These are phyloP conservation scores for Fusarium poae DNA, from an alignment of 2,329 filamentous ascomycete genomes.

Conservation along the genomic window DNA sequence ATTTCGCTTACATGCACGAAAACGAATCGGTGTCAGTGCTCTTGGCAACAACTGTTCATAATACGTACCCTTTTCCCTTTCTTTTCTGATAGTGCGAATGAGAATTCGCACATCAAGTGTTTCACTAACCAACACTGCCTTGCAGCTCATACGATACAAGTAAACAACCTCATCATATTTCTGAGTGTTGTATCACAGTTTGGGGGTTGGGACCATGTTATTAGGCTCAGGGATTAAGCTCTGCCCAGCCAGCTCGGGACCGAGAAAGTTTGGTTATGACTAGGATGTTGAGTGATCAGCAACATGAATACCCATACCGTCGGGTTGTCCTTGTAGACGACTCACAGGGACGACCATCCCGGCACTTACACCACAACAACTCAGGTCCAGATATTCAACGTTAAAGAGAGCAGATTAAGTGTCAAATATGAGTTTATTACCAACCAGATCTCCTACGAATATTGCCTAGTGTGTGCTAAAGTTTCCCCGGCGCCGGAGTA, in stretches of 20 bases:
- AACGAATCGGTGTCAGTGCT: neutral
- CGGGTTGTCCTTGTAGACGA: neutral
- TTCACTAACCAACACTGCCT: slow-evolving; percentile 30
- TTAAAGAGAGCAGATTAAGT: neutral
- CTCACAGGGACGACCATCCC: neutral
- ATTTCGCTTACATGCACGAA: slow-evolving; percentile 9
- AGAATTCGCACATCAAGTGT: slow-evolving; percentile 15
- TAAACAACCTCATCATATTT: slow-evolving; percentile 7
- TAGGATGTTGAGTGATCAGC: slow-evolving; percentile 5
- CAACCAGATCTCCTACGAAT: neutral
- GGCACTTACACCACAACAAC: neutral
- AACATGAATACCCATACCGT: neutral
- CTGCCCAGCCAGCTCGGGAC: slow-evolving; percentile 3
- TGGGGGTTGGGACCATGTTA: neutral
- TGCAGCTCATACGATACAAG: slow-evolving; percentile 17
- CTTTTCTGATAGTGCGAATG: neutral
- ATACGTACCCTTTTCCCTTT: neutral
- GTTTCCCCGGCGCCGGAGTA: slow-evolving; percentile 7
- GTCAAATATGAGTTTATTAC: neutral
- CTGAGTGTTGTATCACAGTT: slow-evolving; percentile 7
- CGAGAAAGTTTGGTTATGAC: slow-evolving; percentile 6
- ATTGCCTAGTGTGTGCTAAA: slow-evolving; percentile 1
- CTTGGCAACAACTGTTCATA: neutral
- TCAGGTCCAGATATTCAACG: neutral
- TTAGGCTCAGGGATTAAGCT: slow-evolving; percentile 1